A percentile compares a stretch with the other conserved stretches of the same genome.
phyloP scores from a whole-genome alignment of 2,329 filamentous ascomycete genomes.

The Neopestalotiopsis rosae region DNA sequence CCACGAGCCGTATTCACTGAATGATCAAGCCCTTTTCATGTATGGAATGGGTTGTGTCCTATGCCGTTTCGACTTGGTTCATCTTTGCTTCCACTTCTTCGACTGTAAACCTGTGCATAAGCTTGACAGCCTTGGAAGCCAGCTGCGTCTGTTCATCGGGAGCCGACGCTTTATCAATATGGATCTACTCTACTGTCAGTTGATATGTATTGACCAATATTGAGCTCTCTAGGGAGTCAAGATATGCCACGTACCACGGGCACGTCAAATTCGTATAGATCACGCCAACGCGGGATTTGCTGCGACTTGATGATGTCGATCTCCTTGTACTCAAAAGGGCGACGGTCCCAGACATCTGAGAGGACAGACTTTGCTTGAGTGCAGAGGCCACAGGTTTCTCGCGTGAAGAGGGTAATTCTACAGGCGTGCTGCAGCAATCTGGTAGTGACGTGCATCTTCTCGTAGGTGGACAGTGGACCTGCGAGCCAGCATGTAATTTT shows the following conservation, averaged over 20 bases:
- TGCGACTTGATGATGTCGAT: conserved; percentile 71
- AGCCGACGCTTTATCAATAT: conserved; percentile 63
- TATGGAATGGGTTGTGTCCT: not conserved
- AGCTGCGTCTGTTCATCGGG: conserved; percentile 58
- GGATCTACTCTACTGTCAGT: conserved; percentile 48
- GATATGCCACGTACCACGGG: conserved; percentile 66
- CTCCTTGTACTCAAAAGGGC: conserved; percentile 73
- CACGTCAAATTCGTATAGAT: conserved; percentile 81
- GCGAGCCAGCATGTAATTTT: not conserved
- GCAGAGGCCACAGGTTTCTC: conserved; percentile 75
- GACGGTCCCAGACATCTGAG: conserved; percentile 68
- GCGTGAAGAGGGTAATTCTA: conserved; percentile 77
- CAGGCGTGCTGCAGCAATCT: conserved; percentile 58
- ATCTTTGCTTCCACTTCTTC: conserved; percentile 72
- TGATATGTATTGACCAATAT: not conserved
- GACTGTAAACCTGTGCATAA: conserved; percentile 79
- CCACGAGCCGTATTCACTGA: not conserved
- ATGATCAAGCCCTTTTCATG: not conserved
- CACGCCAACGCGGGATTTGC: conserved; percentile 66
- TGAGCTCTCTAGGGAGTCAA: not conserved
- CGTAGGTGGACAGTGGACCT: not conserved
- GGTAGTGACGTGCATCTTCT: conserved; percentile 55
- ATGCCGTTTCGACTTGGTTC: conserved; percentile 56
- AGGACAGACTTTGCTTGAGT: conserved; percentile 70
- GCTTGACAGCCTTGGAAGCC: conserved; percentile 66